phyloP scores from a whole-genome alignment of 768 basidiomycete genomes.

The Russula griseocarnosa region DNA sequence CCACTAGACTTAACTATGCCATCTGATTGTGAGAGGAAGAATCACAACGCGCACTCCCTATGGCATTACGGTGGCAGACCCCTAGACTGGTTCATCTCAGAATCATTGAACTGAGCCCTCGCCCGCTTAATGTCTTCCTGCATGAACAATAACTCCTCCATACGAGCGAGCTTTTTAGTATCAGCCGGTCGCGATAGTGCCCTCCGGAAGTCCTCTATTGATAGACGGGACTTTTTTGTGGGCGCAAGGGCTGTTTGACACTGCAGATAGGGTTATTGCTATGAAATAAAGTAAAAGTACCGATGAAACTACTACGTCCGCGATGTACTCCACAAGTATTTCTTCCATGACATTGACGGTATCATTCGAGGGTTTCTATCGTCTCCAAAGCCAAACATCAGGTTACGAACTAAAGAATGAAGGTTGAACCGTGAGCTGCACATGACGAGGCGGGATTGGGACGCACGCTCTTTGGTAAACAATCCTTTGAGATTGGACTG shows the following conservation, averaged over 20 bases:
- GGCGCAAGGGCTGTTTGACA: slow-evolving; percentile 70
- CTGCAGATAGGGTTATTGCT: slow-evolving; percentile 37
- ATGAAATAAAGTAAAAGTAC: slow-evolving; percentile 15
- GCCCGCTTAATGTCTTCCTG: slow-evolving; percentile 92
- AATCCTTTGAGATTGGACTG: slow-evolving; percentile 68
- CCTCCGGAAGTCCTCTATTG: slow-evolving; percentile 81
- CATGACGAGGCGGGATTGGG: too few relatives aligned
- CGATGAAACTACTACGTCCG: slow-evolving; percentile 68
- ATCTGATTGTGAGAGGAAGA: slow-evolving; percentile 2
- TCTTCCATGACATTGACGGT: slow-evolving; percentile 92
- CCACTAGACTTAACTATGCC: background rate
- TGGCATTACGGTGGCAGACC: slow-evolving; percentile 40
- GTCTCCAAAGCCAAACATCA: slow-evolving; percentile 95
- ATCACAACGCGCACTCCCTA: slow-evolving; percentile 17
- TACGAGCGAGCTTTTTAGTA: slow-evolving; percentile 84
- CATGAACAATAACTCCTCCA: slow-evolving; percentile 91
- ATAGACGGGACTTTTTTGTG: slow-evolving; percentile 67
- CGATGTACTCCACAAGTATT: slow-evolving; percentile 85
- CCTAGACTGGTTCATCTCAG: slow-evolving; percentile 45
- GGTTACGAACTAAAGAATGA: slow-evolving; percentile 56
- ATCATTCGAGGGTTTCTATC: slow-evolving; percentile 81
- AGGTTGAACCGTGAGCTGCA: slow-evolving; percentile 1
- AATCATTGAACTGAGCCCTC: slow-evolving; percentile 68
- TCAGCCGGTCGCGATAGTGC: slow-evolving; percentile 82
- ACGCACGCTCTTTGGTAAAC: slow-evolving; percentile 78